Base-by-base conservation (phyloP, 306 rosid genomes). In the Casuarina glauca region DNA sequence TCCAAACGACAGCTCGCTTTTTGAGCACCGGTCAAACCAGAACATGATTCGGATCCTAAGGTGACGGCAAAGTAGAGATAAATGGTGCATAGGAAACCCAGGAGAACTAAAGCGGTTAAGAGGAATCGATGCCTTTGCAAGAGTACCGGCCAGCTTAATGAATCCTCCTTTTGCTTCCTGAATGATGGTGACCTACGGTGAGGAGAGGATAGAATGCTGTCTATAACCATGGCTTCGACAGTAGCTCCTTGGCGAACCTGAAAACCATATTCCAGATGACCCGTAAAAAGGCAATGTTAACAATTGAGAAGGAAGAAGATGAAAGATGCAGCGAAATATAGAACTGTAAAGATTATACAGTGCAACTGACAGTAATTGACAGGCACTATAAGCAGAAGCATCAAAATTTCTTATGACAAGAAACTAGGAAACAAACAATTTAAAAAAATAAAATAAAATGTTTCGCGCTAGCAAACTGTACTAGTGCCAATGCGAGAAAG, bases 61-160 rank as follows among this genome's bases (percentile, higher is more conserved):
- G 97, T 93, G 84, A 93, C 84, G 39, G 98, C 98, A 70, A 93
- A 93, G 81, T 93, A 93, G 42, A 93, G 98, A 79, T 93, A 93
- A 73, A 93, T 83, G 12, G 91, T 89, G 79, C 98, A 93, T 74
- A 93, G 95, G 73, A 86, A 77, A 20, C 87, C 73, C 74, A 93
- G 86, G 39, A 89, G 91, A 71, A 48, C 87, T 3, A 93, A 88
- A 38, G 98, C 93, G 4, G 83, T 86, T 74, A 93, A 83, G 83
- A 93, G 97, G 87, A 84, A 93, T 62, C 95, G 97, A 70, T 93
- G 98, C 86, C 98, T 85, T 63, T 93, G 85, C 57, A 79, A 46
- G 42, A 93, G 95, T 13, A 90, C 78, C 1, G 97, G 86, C 98
- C 97, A 93, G 76, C 90, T 87, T 53, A 95, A 90, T 32, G 91